phyloP scores from a whole-genome alignment of 2,329 filamentous ascomycete species.

The Aphanoascus verrucosus region DNA sequence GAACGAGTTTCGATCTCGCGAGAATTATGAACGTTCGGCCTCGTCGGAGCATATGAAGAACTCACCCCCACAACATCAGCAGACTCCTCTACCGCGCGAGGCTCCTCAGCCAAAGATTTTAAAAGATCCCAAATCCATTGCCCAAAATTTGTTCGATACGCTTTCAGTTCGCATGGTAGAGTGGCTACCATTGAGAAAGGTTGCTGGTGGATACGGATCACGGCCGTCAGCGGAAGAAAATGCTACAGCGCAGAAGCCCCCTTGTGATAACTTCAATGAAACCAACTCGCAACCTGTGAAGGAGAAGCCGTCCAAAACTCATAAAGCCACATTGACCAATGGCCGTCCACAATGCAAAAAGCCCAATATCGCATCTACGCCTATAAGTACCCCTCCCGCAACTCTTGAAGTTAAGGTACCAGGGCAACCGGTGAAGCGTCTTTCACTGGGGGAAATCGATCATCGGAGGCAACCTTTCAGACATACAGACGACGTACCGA shows the following conservation, averaged over 20 bases:
- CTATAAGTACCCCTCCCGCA: conserved; percentile 21
- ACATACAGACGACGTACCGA: conserved; percentile 26
- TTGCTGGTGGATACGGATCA: background rate
- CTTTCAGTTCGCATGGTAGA: conserved; percentile 37
- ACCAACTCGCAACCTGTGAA: background rate
- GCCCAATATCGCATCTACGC: conserved; percentile 19
- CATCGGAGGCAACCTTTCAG: conserved; percentile 28
- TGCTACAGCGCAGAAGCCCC: background rate
- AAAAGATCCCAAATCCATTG: conserved; percentile 52
- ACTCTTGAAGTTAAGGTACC: conserved; percentile 31
- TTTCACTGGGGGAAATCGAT: conserved; percentile 31
- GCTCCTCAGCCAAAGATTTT: conserved; percentile 20
- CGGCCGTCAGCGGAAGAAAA: background rate
- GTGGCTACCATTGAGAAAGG: conserved; percentile 33
- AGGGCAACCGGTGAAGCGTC: conserved; percentile 31
- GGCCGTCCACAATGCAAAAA: conserved; percentile 1
- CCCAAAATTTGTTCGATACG: conserved; percentile 47
- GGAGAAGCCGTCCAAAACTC: background rate
- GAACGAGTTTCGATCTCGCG: background rate
- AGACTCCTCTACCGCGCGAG: background rate
- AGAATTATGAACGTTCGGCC: background rate
- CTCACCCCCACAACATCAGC: background rate
- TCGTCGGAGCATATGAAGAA: background rate
- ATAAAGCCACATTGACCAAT: background rate
- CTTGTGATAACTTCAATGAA: background rate